A percentile compares a stretch with the other conserved stretches of the same genome.
Evolutionary conservation across 2,329 filamentous ascomycete genomes (phyloP).

Genomic region (Colletotrichum somersetense): DNA sequence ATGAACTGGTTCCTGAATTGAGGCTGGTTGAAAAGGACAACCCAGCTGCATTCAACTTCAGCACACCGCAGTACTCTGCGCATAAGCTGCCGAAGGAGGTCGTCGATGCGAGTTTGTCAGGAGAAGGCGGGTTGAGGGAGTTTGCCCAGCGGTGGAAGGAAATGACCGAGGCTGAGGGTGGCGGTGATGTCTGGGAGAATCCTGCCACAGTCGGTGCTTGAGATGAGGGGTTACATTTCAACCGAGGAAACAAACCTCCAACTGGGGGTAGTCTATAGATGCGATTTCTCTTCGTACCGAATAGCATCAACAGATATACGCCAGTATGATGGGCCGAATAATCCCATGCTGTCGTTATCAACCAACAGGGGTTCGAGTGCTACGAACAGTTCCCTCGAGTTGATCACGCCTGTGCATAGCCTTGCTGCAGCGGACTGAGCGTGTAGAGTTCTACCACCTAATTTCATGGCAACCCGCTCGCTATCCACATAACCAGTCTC

Average conservation of each 20-base stretch:
- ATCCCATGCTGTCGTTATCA: background rate
- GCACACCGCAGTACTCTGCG: constrained; percentile 88
- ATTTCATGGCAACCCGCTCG: background rate
- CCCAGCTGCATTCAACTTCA: constrained; percentile 89
- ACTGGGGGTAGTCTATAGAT: background rate
- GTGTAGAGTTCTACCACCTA: background rate
- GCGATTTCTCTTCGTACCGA: background rate
- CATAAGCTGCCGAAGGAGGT: constrained; percentile 97
- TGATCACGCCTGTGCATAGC: background rate
- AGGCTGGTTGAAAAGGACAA: constrained; percentile 86
- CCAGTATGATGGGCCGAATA: background rate
- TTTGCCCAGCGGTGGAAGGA: constrained; percentile 83
- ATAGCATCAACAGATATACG: background rate
- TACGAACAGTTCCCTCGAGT: background rate
- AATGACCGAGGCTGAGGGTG: constrained; percentile 58
- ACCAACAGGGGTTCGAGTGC: background rate
- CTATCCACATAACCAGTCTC: background rate
- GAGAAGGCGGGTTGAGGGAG: constrained; percentile 83
- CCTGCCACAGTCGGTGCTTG: constrained; percentile 1
- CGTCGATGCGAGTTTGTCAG: constrained; percentile 76
- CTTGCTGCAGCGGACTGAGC: background rate
- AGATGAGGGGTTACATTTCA: background rate
- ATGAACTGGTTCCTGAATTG: constrained; percentile 75
- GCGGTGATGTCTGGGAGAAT: constrained; percentile 55
- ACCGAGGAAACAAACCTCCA: background rate